Conservation (phyloP, 2,329 filamentous ascomycete species). For the Aspergillus sp. region DNA sequence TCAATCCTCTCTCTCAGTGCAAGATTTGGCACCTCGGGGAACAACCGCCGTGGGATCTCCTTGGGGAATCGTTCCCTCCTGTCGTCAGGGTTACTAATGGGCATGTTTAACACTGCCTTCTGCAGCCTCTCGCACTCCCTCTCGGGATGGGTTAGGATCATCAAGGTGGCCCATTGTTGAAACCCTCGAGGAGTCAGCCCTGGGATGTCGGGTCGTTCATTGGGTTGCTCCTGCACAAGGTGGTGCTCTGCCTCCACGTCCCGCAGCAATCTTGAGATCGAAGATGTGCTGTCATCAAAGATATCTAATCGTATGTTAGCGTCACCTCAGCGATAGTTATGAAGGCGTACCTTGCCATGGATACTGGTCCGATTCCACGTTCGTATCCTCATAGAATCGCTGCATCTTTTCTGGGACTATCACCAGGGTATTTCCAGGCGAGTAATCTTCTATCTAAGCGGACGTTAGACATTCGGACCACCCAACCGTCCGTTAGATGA, state of each 20-base stretch:
- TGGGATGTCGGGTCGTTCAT: conserved; percentile 50
- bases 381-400: conserved; percentile 61
- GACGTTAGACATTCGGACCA: conserved; percentile 7
- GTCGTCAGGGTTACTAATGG: conserved; percentile 58
- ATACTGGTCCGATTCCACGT: conserved; percentile 55
- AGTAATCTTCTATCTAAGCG: conserved; percentile 57
- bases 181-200: conserved; percentile 61
- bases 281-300: conserved; percentile 45
- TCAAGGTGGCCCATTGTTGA: conserved; percentile 59
- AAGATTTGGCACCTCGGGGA: conserved; percentile 53
- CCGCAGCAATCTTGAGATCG: conserved; percentile 51
- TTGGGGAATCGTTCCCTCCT: conserved; percentile 67
- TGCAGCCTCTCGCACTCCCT: conserved; percentile 62
- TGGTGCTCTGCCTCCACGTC: conserved; percentile 51
- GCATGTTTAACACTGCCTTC: conserved; percentile 59
- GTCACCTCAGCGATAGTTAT: too few relatives aligned
- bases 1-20: conserved; percentile 52
- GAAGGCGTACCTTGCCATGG: conserved; percentile 56
- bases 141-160: conserved; percentile 68
- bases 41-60: conserved; percentile 62
- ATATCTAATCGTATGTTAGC: conserved; percentile 42
- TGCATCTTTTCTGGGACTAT: conserved; percentile 67
- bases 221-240: conserved; percentile 48
- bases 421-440: conserved; percentile 59
- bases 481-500: not conserved